Percentiles rank a stretch among this genome's conserved stretches.
phyloP scores from a whole-genome alignment of 164 flowering plant species.

The Macadamia integrifolia region DNA sequence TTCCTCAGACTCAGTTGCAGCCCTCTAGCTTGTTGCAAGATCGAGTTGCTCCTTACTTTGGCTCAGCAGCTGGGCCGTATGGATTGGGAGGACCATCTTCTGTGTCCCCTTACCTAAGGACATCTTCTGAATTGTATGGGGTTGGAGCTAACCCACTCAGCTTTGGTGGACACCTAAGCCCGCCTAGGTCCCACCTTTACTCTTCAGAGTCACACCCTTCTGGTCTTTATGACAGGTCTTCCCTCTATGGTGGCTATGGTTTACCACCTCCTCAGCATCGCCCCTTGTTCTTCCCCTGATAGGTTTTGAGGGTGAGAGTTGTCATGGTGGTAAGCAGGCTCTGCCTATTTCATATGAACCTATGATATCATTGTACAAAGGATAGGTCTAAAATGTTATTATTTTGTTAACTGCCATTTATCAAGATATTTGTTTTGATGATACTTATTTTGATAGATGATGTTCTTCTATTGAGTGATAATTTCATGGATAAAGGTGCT shows the following conservation, averaged over 20 bases:
- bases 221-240: constrained; percentile 26
- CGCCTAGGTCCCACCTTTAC: constrained; percentile 22
- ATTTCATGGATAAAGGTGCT: too few species aligned
- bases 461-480: too few species aligned
- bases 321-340: not conserved
- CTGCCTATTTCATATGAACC: not conserved
- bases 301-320: too few species aligned
- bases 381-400: too few species aligned
- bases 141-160: constrained; percentile 20
- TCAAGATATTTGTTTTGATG: too few species aligned
- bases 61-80: constrained; percentile 23
- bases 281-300: constrained; percentile 35
- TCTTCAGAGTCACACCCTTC: constrained; percentile 26
- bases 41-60: constrained; percentile 19
- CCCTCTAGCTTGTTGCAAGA: constrained; percentile 26
- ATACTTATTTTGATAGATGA: too few species aligned
- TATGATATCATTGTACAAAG: not conserved
- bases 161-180: constrained; percentile 27
- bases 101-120: constrained; percentile 23
- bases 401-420: too few species aligned
- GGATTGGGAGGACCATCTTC: constrained; percentile 18
- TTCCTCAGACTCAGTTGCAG: constrained; percentile 20
- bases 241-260: constrained; percentile 31
- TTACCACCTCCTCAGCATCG: constrained; percentile 33
- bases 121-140: constrained; percentile 29